Evolutionary conservation across 2,329 filamentous ascomycete species (phyloP), one percentile per base, ranked within the genome.

Genomic region (Ciborinia camelliae): DNA sequence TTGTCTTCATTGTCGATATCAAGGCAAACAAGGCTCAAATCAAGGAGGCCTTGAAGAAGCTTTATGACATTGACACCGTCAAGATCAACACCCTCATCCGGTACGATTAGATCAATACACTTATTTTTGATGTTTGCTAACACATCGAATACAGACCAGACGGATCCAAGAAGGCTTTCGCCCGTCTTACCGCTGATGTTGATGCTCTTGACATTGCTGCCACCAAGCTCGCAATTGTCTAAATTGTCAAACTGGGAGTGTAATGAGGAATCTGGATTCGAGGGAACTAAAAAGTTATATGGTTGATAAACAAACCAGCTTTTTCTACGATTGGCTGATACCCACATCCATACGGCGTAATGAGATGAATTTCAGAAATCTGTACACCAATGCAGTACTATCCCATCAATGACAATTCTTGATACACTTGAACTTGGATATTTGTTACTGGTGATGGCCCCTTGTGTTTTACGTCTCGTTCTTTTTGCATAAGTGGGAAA

Each of bases 11-110:
- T 75, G 92, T 96, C 78, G 90, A 97, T 75, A 84, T 94, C 81
- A 96, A 96, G 90, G 89, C 94, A 81, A 99, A 99, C 89, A 99
- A 99, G 91, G 89, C 92, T 79, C 95, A 99, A 86, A 99, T 99
- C 85, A 97, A 97, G 88, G 85, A 88, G 76, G 91, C 94, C 70
- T 85, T 99, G 74, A 99, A 98, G 92, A 97, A 95, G 89, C 90
- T 98, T 74, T 99, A 99, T 82, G 95, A 98, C 81, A 95, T 99
- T 73, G 94, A 97, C 78, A 90, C 87, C 75, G 84, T 98, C 83
- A 98, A 98, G 90, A 92, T 99, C 86, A 99, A 99, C 89, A 99
- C 95, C 75, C 87, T 99, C 75, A 93, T 99, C 85, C 90, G 93
- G 90, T 94, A 87, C 66, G 85, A 77, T 68, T 26, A 50, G 47